Evolutionary conservation across 2,329 filamentous ascomycete genomes (phyloP), one percentile per base, ranked within the genome.

Genomic region (Colletotrichum kahawae): DNA sequence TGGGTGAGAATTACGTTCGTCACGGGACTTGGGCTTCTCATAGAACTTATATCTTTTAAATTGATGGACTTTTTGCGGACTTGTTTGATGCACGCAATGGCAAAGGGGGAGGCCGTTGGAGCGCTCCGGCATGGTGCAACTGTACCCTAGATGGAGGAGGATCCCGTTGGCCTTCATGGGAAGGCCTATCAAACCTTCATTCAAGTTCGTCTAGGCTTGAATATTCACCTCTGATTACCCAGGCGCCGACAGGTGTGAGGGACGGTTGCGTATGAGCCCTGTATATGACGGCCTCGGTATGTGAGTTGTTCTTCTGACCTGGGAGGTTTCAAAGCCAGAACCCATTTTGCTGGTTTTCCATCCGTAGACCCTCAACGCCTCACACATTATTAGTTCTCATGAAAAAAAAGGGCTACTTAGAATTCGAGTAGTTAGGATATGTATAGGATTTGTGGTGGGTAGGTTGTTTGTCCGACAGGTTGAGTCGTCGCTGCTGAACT

Each of bases 161-260:
- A n/a, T n/a, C n/a, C n/a, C n/a, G n/a, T n/a, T n/a, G n/a, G n/a
- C n/a, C n/a, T n/a, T n/a, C n/a, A n/a, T n/a, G n/a, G n/a, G n/a
- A n/a, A n/a, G n/a, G n/a, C n/a, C n/a, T n/a, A n/a, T n/a, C n/a
- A n/a, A n/a, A n/a, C n/a, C n/a, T n/a, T n/a, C n/a, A n/a, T n/a
- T n/a, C n/a, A n/a, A n/a, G n/a, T n/a, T n/a, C n/a, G n/a, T n/a
- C 0, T 48, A 1, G 0, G 43, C n/a, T 13, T 21, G 1, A 21
- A 18, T 48, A n/a, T 48, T 48, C 3, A 2, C 0, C 9, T 4
- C 43, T 21, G n/a, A 21, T 48, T 1, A 21, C 1, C 1, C 1
- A n/a, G 4, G 10, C n/a, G 0, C 43, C 10, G n/a, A 48, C n/a
- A 13, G 9, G 13, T n/a, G 43, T 4, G 43, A 48, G 5, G 43